Evolutionary conservation across 495 filamentous ascomycete species (phyloP), one percentile per base, ranked within the genome.

Genomic region (Penicillium taxi): DNA sequence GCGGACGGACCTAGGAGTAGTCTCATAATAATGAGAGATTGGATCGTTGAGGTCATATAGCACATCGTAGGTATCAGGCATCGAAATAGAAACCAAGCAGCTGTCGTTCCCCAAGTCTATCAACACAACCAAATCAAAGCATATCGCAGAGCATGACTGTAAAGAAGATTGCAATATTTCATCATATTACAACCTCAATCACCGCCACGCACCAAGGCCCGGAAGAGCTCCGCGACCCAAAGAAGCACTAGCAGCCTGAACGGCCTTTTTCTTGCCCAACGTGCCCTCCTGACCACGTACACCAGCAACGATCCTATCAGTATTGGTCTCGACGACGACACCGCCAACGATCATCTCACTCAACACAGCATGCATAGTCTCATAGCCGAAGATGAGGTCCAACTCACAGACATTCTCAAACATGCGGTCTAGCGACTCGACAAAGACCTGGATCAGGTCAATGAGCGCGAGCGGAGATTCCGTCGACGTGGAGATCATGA

Each of bases 401-500:
- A 98, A 67, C 63, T 98, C 91, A 69, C 91, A 98, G 16, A 98
- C 91, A 50, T 96, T 95, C 67, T 96, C 90, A 56, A 96, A 96
- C 36, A 98, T 71, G 38, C 86, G 75, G 58, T 98, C 91, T 14
- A 98, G 74, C 13, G 93, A 78, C 63, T 96, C 90, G 35, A 98
- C 91, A 46, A 95, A 96, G 17, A 96, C 91, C 59, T 96, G 91
- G 50, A 98, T 96, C 32, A 98, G 67, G 61, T 98, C 91, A 21
- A 98, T 85, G 1, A 98, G 73, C 1, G 90, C 91, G 0, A 98
- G 81, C 2, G 93, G 93, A 0, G 87, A 95, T 59, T 98, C 91
- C 36, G 89, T 95, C 1, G 87, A 86, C n/a, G 93, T 96, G 21
- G 80, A 86, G 53, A 98, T 98, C 53, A 98, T 70, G 63, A 98